Conservation (phyloP, 1,284 basidiomycete species). For the Chalciporus sp. region DNA sequence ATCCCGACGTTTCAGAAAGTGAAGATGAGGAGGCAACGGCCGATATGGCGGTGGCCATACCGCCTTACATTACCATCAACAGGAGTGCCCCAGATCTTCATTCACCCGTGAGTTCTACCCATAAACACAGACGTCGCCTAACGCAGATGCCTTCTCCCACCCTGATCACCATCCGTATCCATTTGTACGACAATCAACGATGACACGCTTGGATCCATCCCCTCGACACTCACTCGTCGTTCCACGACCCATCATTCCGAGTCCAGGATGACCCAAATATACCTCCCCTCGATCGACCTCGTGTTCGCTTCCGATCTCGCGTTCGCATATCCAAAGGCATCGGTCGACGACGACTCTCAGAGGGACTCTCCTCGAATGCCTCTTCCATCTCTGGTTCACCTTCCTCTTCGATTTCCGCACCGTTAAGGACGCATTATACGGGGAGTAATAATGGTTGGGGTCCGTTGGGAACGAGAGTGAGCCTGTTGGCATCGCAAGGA, state of each 20-base stretch:
- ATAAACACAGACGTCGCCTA: background rate
- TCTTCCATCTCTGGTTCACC: constrained; percentile 61
- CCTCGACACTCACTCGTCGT: too few relatives aligned
- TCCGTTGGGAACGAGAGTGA: constrained; percentile 59
- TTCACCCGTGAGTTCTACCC: background rate
- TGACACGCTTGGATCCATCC: background rate
- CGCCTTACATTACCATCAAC: background rate
- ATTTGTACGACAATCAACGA: background rate
- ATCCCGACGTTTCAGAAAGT: constrained; percentile 11
- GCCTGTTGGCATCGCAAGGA: constrained; percentile 28
- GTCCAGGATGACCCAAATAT: constrained; percentile 14
- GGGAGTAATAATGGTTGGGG: constrained; percentile 54
- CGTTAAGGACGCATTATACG: constrained; percentile 58
- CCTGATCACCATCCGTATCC: constrained; percentile 17
- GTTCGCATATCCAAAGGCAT: constrained; percentile 57
- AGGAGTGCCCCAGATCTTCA: background rate
- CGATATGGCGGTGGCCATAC: background rate
- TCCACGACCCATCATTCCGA: background rate
- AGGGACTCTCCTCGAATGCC: constrained; percentile 32
- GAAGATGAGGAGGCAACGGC: constrained; percentile 17
- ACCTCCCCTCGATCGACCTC: constrained; percentile 25
- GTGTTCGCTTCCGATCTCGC: constrained; percentile 57
- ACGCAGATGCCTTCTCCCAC: background rate
- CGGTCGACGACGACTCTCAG: constrained; percentile 33
- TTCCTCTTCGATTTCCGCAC: constrained; percentile 74